Evolutionary conservation across 352 stramenopile species (phyloP).

Genomic region (Phytophthora aleatoria): DNA sequence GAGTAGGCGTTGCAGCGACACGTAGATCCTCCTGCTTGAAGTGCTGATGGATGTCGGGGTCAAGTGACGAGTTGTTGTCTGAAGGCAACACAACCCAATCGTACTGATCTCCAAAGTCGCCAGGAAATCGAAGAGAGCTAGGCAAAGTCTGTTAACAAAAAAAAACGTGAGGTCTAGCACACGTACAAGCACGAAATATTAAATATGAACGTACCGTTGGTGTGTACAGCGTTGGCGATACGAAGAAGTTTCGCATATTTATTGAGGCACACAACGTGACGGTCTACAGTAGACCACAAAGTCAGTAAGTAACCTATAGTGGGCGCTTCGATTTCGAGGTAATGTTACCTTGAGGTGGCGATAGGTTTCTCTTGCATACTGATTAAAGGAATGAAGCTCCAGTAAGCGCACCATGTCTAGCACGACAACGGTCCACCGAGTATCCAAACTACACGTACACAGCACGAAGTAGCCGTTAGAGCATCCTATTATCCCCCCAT

Average conservation of each 20-base stretch:
- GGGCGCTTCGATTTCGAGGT: not conserved
- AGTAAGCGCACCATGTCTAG: slow-evolving; percentile 70
- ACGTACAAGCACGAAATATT: not conserved
- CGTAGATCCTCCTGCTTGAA: slow-evolving; percentile 33
- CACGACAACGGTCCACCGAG: slow-evolving; percentile 65
- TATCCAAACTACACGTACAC: slow-evolving; percentile 36
- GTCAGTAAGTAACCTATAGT: not conserved
- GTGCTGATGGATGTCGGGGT: slow-evolving; percentile 4
- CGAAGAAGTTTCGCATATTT: slow-evolving; percentile 71
- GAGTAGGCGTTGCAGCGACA: slow-evolving; percentile 20
- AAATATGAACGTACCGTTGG: slow-evolving; percentile 32
- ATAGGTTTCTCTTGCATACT: slow-evolving; percentile 65
- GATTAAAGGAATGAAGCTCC: slow-evolving; percentile 70
- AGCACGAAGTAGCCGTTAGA: slow-evolving; percentile 1
- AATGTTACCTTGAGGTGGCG: slow-evolving; percentile 61
- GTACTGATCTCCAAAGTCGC: slow-evolving; percentile 31
- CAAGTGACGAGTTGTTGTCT: slow-evolving; percentile 6
- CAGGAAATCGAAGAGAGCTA: slow-evolving; percentile 38
- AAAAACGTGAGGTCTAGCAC: not conserved
- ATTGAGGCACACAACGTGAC: slow-evolving; percentile 70
- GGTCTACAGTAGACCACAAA: slow-evolving; percentile 27
- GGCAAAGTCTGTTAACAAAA: slow-evolving; percentile 50
- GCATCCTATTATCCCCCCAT: not conserved
- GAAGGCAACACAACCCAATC: slow-evolving; percentile 39
- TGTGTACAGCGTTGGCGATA: slow-evolving; percentile 55